A percentile compares a stretch with the other conserved stretches of the same genome.
phyloP scores from a whole-genome alignment of 768 basidiomycete genomes.

The Mycena crocata region DNA sequence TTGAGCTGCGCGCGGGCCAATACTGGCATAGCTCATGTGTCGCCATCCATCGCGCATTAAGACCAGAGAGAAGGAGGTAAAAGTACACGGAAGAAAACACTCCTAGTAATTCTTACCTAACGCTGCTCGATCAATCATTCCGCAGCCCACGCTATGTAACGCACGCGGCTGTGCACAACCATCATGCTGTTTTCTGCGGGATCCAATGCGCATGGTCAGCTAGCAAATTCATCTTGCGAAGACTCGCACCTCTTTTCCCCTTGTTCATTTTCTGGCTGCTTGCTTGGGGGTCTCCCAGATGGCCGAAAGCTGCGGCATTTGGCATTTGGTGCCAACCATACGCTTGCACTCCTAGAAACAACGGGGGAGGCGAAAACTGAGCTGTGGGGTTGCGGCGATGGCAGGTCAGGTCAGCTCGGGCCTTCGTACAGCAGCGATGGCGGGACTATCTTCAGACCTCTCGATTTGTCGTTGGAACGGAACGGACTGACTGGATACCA shows the following conservation, averaged over 20 bases:
- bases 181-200: conserved; percentile 51
- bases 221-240: conserved; percentile 57
- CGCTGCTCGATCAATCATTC: too few relatives aligned
- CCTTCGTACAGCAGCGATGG: conserved; percentile 43
- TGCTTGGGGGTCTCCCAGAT: conserved; percentile 44
- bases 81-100: not conserved
- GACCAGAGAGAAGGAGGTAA: not conserved
- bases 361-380: conserved; percentile 42
- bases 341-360: conserved; percentile 69
- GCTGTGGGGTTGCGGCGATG: conserved; percentile 84
- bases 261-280: conserved; percentile 52
- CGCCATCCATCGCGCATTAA: conserved; percentile 25
- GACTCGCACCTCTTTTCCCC: conserved; percentile 57
- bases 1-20: conserved; percentile 3
- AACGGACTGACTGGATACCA: conserved; percentile 54
- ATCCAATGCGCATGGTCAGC: conserved; percentile 67
- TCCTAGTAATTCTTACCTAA: too few relatives aligned
- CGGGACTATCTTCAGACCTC: conserved; percentile 55
- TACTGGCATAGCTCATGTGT: conserved; percentile 13
- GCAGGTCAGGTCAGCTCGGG: conserved; percentile 79
- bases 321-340: conserved; percentile 83
- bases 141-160: too few relatives aligned
- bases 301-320: conserved; percentile 57
- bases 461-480: conserved; percentile 54
- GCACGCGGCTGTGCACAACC: too few relatives aligned